phyloP scores from a whole-genome alignment of 176 grass and related monocot genomes.

The Juncus effusus region DNA sequence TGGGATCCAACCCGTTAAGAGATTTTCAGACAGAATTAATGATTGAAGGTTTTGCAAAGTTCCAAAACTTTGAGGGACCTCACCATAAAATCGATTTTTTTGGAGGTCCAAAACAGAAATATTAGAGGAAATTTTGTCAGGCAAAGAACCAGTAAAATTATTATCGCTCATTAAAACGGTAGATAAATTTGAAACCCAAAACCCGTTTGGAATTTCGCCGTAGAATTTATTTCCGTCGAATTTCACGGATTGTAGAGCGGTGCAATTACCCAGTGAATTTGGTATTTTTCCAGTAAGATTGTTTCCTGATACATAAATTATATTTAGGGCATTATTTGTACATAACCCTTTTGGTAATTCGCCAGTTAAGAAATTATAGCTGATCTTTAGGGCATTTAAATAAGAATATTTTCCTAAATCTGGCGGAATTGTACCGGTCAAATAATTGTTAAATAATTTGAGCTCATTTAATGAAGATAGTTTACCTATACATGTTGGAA shows the following conservation, averaged over 20 bases:
- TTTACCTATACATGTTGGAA: slow-evolving; percentile 8
- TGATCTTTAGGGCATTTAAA: slow-evolving; percentile 9
- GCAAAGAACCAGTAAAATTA: slow-evolving; percentile 3
- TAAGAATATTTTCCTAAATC: slow-evolving; percentile 30
- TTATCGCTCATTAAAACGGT: not conserved
- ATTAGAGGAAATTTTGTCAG: not conserved
- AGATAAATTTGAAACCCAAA: slow-evolving; percentile 3
- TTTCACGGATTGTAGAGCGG: not conserved
- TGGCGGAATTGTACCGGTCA: slow-evolving; percentile 20
- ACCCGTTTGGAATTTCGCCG: slow-evolving; percentile 21
- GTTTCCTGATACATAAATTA: slow-evolving; percentile 20
- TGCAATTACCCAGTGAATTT: slow-evolving; percentile 20
- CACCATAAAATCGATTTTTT: slow-evolving; percentile 26
- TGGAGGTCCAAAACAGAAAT: slow-evolving; percentile 7
- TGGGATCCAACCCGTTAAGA: not conserved
- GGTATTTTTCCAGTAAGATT: slow-evolving; percentile 21
- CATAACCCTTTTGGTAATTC: slow-evolving; percentile 23
- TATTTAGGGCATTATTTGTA: not conserved
- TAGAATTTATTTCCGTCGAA: slow-evolving; percentile 22
- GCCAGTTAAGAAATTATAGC: slow-evolving; percentile 22
- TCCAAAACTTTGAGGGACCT: not conserved
- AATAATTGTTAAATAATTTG: slow-evolving; percentile 22
- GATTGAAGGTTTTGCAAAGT: not conserved
- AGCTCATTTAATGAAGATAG: slow-evolving; percentile 19
- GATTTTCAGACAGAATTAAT: not conserved